A percentile compares a stretch with the other conserved stretches of the same genome.
Evolutionary conservation across 2,329 filamentous ascomycete species (phyloP).

Genomic region (Simplicillium sp.): DNA sequence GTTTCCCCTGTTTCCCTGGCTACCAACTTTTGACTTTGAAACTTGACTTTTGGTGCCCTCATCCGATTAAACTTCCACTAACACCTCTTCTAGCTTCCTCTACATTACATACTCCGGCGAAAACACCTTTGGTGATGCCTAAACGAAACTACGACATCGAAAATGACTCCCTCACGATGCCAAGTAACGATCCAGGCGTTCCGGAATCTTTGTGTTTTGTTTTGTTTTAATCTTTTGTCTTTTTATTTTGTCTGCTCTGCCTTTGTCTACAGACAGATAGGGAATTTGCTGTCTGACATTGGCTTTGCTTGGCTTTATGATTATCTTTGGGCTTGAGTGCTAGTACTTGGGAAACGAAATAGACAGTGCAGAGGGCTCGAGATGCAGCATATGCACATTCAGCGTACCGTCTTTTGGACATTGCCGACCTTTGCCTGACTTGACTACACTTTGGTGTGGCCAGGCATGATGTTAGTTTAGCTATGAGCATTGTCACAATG

Average conservation of each 20-base stretch:
- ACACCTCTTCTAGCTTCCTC: constrained; percentile 56
- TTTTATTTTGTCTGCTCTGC: too few species aligned
- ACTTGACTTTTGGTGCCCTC: neutral
- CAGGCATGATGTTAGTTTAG: too few species aligned
- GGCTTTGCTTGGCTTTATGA: neutral
- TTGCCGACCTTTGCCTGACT: too few species aligned
- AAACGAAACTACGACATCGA: neutral
- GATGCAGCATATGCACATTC: too few species aligned
- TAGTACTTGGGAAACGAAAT: too few species aligned
- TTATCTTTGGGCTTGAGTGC: too few species aligned
- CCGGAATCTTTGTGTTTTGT: neutral
- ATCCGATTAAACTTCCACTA: neutral
- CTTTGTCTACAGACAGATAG: neutral
- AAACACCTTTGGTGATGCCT: constrained; percentile 76
- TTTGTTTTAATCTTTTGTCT: too few species aligned
- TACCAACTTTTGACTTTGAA: neutral
- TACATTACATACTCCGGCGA: constrained; percentile 99
- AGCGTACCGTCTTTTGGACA: too few species aligned
- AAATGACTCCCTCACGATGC: neutral
- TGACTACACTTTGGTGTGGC: too few species aligned
- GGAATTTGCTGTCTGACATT: neutral
- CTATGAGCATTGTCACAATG: too few species aligned
- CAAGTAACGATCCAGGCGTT: neutral
- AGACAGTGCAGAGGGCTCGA: too few species aligned
- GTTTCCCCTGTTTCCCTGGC: constrained; percentile 13